A percentile compares a stretch with the other conserved stretches of the same genome.
Evolutionary conservation across 805 yeast species (phyloP).

Genomic region (Candida silvatica): DNA sequence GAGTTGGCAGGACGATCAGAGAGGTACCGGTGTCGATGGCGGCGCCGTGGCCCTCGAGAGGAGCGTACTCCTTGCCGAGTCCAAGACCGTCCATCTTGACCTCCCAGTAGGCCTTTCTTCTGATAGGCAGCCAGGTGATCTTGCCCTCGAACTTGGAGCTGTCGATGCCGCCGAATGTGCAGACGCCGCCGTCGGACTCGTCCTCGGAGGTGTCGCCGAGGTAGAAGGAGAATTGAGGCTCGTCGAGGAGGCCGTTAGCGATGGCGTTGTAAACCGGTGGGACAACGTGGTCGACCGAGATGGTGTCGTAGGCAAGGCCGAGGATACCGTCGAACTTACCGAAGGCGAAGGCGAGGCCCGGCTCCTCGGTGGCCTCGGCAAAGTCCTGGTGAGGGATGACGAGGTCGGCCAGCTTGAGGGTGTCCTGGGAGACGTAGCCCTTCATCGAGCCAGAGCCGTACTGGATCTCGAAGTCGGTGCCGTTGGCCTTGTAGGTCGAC

Average conservation of each 20-base stretch:
- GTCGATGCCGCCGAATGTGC: constrained; percentile 93
- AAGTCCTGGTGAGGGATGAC: constrained; percentile 83
- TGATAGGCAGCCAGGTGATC: constrained; percentile 91
- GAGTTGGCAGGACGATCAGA: constrained; percentile 88
- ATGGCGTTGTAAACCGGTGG: constrained; percentile 94
- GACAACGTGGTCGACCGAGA: constrained; percentile 79
- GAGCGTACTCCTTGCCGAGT: constrained; percentile 87
- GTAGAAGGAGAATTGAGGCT: constrained; percentile 81
- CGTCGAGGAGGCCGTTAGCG: constrained; percentile 70
- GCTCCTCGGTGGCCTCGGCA: constrained; percentile 96
- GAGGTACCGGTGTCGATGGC: constrained; percentile 99
- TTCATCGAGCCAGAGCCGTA: constrained; percentile 92
- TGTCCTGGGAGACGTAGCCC: constrained; percentile 87
- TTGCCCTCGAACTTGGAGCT: constrained; percentile 69
- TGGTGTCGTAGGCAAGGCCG: constrained; percentile 90
- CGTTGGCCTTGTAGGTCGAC: constrained; percentile 80
- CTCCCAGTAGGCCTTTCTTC: constrained; percentile 99
- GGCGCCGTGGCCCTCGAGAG: constrained; percentile 79
- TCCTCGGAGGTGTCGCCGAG: constrained; percentile 69
- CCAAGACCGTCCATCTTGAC: constrained; percentile 87
- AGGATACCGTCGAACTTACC: constrained; percentile 98
- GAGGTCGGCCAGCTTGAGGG: constrained; percentile 74
- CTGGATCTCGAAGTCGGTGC: constrained; percentile 73
- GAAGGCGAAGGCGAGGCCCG: constrained; percentile 96
- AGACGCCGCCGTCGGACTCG: constrained; percentile 75